phyloP scores from a whole-genome alignment of 441 rosid species.

The Metrosideros polymorpha region DNA sequence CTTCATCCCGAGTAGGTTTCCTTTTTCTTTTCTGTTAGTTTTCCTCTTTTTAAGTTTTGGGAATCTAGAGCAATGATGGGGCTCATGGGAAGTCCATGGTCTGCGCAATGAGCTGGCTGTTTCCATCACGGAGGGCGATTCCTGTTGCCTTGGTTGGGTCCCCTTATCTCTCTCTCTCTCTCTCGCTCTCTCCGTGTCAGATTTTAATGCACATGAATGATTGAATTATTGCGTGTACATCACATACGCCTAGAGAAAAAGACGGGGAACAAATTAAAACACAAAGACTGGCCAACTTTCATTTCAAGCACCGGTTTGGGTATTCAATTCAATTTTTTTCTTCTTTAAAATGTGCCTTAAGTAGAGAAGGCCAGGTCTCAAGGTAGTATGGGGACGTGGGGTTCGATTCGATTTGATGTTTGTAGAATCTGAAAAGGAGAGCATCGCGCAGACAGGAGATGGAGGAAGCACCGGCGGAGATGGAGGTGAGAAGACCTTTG shows the following conservation, averaged over 20 bases:
- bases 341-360: background rate
- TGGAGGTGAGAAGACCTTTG: constrained; percentile 11
- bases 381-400: constrained; percentile 1
- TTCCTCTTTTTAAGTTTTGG: background rate
- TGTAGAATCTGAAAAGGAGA: background rate
- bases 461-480: constrained; percentile 20
- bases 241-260: background rate
- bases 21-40: background rate
- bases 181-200: background rate
- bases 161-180: background rate
- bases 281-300: background rate
- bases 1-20: background rate
- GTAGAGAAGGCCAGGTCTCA: background rate
- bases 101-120: constrained; percentile 2
- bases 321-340: background rate
- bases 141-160: background rate
- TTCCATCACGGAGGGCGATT: constrained; percentile 13
- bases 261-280: background rate
- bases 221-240: background rate
- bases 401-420: background rate
- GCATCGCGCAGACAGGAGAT: background rate
- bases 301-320: background rate
- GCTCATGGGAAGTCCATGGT: background rate
- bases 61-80: constrained; percentile 9
- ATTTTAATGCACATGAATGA: background rate